phyloP scores from a whole-genome alignment of 2,329 filamentous ascomycete genomes.

The Aspergillus neoniger region DNA sequence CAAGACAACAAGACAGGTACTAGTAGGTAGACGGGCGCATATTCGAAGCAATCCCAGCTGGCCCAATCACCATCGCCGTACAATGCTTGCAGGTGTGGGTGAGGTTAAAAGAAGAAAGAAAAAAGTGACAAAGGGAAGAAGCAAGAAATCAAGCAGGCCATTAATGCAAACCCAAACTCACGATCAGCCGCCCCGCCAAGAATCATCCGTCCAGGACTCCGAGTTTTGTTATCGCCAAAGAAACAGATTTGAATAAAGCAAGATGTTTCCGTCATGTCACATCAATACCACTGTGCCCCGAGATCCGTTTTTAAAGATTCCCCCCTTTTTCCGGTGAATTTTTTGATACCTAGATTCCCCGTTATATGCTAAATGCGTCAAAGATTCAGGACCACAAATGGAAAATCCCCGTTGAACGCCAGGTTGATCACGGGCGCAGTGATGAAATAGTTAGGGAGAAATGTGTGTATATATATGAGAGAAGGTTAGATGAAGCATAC shows the following conservation, averaged over 20 bases:
- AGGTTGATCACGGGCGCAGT: neutral
- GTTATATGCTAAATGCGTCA: conserved; percentile 2
- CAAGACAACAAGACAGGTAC: neutral
- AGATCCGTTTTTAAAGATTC: conserved; percentile 12
- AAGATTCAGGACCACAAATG: neutral
- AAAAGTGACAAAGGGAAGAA: neutral
- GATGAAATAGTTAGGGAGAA: neutral
- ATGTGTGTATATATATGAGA: neutral
- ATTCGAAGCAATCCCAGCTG: neutral
- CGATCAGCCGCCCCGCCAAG: neutral
- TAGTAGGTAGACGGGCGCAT: neutral
- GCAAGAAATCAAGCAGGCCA: neutral
- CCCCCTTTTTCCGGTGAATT: conserved; percentile 5
- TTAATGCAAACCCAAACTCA: conserved; percentile 1
- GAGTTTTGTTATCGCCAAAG: conserved; percentile 13
- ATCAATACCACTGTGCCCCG: conserved; percentile 21
- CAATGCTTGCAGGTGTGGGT: neutral
- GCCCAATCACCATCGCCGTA: neutral
- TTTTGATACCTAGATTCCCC: neutral
- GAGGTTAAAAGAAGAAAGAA: neutral
- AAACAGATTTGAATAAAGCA: conserved; percentile 11
- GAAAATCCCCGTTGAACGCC: neutral
- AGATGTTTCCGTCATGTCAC: conserved; percentile 20
- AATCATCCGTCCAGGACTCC: conserved; percentile 20
- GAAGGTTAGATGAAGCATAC: neutral